These are phyloP conservation scores for Ceratocystis colombiana DNA, from an alignment of 2,329 filamentous ascomycete genomes.

Conservation along the genomic window DNA sequence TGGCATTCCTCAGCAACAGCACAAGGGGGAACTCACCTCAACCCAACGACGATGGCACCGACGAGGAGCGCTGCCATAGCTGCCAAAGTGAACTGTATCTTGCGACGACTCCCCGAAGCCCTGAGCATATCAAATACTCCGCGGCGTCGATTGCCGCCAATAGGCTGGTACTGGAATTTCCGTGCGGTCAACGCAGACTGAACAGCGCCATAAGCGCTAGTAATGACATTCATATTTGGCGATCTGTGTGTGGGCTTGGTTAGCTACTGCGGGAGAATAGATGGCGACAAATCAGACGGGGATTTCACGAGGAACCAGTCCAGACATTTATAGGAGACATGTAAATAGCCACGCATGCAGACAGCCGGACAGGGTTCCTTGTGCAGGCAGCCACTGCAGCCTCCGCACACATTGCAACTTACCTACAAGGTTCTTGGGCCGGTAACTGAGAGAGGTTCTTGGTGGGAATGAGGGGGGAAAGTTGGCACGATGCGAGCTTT, in stretches of 20 bases:
- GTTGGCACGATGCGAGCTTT: background rate
- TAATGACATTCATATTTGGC: conserved; percentile 21
- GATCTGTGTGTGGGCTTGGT: background rate
- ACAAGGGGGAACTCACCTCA: conserved; percentile 19
- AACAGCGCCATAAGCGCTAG: conserved; percentile 3
- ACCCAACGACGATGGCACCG: conserved; percentile 17
- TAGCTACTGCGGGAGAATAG: background rate
- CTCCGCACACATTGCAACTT: background rate
- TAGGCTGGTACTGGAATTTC: conserved; percentile 21
- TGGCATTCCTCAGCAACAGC: background rate
- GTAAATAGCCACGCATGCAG: background rate
- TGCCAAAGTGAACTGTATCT: conserved; percentile 15
- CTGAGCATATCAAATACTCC: conserved; percentile 1
- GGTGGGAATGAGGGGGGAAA: background rate
- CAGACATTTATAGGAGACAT: background rate
- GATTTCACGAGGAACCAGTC: no score
- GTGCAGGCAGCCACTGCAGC: no score
- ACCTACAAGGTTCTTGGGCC: background rate
- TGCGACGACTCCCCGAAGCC: conserved; percentile 19
- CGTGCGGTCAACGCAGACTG: conserved; percentile 19
- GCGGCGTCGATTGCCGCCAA: conserved; percentile 4
- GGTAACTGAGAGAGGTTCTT: background rate
- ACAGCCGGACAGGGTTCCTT: background rate
- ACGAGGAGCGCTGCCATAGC: conserved; percentile 13
- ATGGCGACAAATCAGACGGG: background rate